phyloP scores from a whole-genome alignment of 2,329 filamentous ascomycete genomes.

The Trichoderma breve region DNA sequence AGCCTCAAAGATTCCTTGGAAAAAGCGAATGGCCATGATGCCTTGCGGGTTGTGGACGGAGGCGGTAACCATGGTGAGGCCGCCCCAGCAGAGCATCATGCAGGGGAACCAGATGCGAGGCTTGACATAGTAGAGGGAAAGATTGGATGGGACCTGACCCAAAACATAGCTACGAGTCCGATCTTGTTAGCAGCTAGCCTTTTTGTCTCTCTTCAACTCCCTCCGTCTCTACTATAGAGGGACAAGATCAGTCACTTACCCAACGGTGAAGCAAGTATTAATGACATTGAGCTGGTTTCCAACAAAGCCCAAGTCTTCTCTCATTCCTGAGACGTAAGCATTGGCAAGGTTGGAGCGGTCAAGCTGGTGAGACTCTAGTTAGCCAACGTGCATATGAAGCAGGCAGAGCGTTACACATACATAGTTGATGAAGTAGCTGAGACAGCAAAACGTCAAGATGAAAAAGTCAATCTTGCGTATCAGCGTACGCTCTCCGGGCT shows the following conservation, averaged over 20 bases:
- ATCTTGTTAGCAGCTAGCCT: background rate
- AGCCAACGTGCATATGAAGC: background rate
- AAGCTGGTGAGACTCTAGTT: conserved; percentile 26
- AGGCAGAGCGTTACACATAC: conserved; percentile 32
- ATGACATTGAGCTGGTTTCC: conserved; percentile 43
- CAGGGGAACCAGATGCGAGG: conserved; percentile 63
- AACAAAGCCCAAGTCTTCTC: conserved; percentile 46
- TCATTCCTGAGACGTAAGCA: conserved; percentile 46
- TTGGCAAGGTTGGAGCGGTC: conserved; percentile 41
- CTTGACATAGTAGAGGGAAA: conserved; percentile 61
- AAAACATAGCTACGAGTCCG: conserved; percentile 39
- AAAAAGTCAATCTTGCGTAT: conserved; percentile 63
- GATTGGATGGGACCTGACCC: conserved; percentile 60
- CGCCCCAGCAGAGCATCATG: conserved; percentile 64
- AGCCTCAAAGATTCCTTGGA: conserved; percentile 39
- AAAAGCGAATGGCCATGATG: conserved; percentile 41
- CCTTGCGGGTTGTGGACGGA: conserved; percentile 38
- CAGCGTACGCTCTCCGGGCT: conserved; percentile 43
- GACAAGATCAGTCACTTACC: conserved; percentile 28
- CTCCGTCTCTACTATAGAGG: background rate
- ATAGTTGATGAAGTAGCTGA: conserved; percentile 56
- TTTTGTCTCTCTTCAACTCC: background rate
- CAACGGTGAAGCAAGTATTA: conserved; percentile 38
- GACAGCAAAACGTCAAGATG: conserved; percentile 62
- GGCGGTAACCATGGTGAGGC: conserved; percentile 57